These are phyloP conservation scores for Nematocida minor DNA, from an alignment of 371 early-diverging fungal species.

Conservation along the genomic window DNA sequence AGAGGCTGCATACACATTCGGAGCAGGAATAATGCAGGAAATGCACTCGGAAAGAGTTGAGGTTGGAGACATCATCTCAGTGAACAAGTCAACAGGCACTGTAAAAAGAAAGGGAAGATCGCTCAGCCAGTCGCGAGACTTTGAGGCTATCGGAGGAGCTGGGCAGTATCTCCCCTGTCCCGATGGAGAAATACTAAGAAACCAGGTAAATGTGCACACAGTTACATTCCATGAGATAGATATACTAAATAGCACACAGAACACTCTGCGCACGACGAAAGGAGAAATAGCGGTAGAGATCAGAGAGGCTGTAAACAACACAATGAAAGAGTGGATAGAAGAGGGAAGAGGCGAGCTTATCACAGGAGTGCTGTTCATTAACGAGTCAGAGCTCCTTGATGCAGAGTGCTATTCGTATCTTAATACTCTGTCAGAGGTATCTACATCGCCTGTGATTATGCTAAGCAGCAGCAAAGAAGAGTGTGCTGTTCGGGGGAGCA, in stretches of 20 bases:
- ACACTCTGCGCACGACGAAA: conserved; percentile 89
- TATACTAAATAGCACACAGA: conserved; percentile 82
- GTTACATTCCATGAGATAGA: conserved; percentile 96
- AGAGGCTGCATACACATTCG: conserved; percentile 96
- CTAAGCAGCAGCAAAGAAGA: conserved; percentile 93
- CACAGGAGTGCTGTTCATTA: conserved; percentile 91
- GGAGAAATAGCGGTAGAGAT: conserved; percentile 92
- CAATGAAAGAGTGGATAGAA: conserved; percentile 92
- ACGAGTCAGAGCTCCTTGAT: conserved; percentile 96
- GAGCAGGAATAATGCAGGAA: conserved; percentile 89
- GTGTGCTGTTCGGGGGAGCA: conserved; percentile 67
- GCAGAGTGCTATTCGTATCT: conserved; percentile 95
- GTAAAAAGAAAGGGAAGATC: conserved; percentile 90
- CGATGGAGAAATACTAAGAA: conserved; percentile 93
- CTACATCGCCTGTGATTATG: conserved; percentile 86
- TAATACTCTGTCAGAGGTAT: conserved; percentile 80
- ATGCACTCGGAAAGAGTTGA: conserved; percentile 89
- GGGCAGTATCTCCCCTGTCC: conserved; percentile 91
- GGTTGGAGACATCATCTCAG: conserved; percentile 83
- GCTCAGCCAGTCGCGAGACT: conserved; percentile 81
- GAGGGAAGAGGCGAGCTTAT: conserved; percentile 94
- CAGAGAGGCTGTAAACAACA: conserved; percentile 89
- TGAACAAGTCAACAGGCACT: conserved; percentile 93
- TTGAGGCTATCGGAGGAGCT: conserved; percentile 82
- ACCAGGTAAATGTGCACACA: conserved; percentile 84